A percentile compares a stretch with the other conserved stretches of the same genome.
Evolutionary conservation across 768 basidiomycete genomes (phyloP).

Genomic region (Rhodotorula kratochvilovae): DNA sequence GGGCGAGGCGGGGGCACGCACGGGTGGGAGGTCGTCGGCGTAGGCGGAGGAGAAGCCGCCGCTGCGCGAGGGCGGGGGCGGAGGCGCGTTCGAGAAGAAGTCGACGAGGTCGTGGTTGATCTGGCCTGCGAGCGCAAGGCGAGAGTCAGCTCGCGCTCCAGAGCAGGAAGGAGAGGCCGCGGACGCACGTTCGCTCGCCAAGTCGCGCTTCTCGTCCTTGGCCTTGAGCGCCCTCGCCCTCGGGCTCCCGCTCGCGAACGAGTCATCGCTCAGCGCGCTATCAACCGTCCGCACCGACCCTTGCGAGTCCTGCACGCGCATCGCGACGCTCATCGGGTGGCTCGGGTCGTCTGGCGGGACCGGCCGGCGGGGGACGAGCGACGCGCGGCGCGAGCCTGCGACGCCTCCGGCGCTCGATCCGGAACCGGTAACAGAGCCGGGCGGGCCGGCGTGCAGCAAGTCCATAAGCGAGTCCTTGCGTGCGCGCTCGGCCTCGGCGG

Average conservation of each 20-base stretch:
- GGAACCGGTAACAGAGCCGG: background rate
- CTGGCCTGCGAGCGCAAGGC: background rate
- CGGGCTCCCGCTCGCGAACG: background rate
- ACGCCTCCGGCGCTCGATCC: too few relatives aligned
- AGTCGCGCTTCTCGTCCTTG: slow-evolving; percentile 30
- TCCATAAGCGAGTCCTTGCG: slow-evolving; percentile 10
- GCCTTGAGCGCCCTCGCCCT: slow-evolving; percentile 17
- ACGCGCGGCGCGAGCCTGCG: background rate
- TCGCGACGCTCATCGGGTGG: slow-evolving; percentile 11
- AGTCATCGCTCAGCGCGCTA: background rate
- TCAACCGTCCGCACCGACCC: background rate
- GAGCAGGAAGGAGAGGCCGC: background rate
- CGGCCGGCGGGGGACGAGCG: background rate
- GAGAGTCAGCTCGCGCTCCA: background rate
- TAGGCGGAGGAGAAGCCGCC: background rate
- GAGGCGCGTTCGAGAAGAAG: slow-evolving; percentile 26
- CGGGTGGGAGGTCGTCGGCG: background rate
- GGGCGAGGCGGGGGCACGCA: background rate
- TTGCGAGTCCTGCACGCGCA: slow-evolving; percentile 14
- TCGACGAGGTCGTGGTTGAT: slow-evolving; percentile 33
- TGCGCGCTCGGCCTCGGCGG: background rate
- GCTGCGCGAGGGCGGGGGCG: background rate
- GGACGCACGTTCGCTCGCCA: slow-evolving; percentile 27
- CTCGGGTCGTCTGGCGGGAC: background rate
- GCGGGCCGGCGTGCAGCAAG: slow-evolving; percentile 18